Percentiles rank a stretch among this genome's conserved stretches.
These are phyloP conservation scores for Nicotiana knightiana DNA, from an alignment of 257 asterid species.

Conservation along the genomic window DNA sequence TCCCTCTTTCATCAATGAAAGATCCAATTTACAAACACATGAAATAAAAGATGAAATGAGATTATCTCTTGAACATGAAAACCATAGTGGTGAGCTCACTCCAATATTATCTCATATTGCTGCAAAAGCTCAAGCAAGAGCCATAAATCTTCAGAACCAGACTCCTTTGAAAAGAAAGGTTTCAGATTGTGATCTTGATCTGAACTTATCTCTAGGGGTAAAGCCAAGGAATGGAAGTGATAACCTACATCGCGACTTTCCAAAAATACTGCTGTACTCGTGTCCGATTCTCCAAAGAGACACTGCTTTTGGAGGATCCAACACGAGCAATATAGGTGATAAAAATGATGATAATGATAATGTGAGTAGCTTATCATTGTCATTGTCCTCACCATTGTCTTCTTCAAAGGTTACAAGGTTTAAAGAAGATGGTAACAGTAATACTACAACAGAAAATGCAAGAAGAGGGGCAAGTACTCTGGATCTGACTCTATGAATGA, in stretches of 20 bases:
- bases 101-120: background rate
- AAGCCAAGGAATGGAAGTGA: slow-evolving; percentile 19
- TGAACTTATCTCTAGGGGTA: slow-evolving; percentile 54
- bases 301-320: too few relatives aligned
- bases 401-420: slow-evolving; percentile 31
- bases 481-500: slow-evolving; percentile 94
- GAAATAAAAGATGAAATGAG: slow-evolving; percentile 17
- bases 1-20: slow-evolving; percentile 22
- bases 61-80: slow-evolving; percentile 12
- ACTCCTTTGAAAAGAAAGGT: slow-evolving; percentile 44
- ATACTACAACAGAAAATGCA: slow-evolving; percentile 21
- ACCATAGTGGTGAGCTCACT: slow-evolving; percentile 9
- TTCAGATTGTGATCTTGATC: slow-evolving; percentile 26
- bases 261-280: too few relatives aligned
- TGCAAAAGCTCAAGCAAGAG: background rate
- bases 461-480: slow-evolving; percentile 74
- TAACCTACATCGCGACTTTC: background rate
- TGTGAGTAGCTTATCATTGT: slow-evolving; percentile 29
- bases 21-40: slow-evolving; percentile 16
- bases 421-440: slow-evolving; percentile 19
- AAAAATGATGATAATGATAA: slow-evolving; percentile 22
- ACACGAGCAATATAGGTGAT: background rate
- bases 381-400: slow-evolving; percentile 30
- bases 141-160: background rate
- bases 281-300: too few relatives aligned